Evolutionary conservation across 352 stramenopile genomes (phyloP).

Genomic region (Globisporangium barbulae): DNA sequence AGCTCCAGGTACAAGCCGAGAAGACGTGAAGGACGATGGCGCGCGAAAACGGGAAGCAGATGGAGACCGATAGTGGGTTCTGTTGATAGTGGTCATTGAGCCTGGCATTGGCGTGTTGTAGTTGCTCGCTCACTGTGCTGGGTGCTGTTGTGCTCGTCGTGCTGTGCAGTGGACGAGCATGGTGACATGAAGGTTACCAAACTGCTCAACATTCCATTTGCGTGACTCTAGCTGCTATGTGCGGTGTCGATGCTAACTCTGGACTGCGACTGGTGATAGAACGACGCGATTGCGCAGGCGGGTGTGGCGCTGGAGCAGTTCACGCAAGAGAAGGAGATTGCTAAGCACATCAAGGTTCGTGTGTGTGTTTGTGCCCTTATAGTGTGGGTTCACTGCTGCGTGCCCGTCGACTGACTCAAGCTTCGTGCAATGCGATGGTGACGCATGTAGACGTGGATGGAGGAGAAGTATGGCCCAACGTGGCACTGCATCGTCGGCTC

Average conservation of each 20-base stretch:
- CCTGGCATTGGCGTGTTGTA: background rate
- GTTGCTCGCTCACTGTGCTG: background rate
- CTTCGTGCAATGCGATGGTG: background rate
- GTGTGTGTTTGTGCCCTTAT: background rate
- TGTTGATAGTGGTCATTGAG: background rate
- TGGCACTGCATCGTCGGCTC: conserved; percentile 80
- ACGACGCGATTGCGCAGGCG: conserved; percentile 64
- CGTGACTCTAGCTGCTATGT: no score
- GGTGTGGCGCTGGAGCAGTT: conserved; percentile 70
- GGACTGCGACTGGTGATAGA: conserved; percentile 21
- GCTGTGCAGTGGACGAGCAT: conserved; percentile 72
- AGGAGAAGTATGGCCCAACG: conserved; percentile 48
- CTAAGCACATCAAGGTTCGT: conserved; percentile 46
- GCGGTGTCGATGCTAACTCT: background rate
- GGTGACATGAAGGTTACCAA: conserved; percentile 68
- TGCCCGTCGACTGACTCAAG: no score
- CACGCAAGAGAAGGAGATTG: conserved; percentile 77
- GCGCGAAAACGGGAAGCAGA: conserved; percentile 70
- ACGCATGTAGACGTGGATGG: conserved; percentile 35
- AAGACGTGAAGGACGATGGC: conserved; percentile 24
- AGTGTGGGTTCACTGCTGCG: background rate
- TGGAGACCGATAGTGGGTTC: conserved; percentile 76
- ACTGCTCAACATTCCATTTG: no score
- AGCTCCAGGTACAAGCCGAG: conserved; percentile 10
- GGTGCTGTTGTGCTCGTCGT: background rate